Evolutionary conservation across 768 basidiomycete species (phyloP), one percentile per base, ranked within the genome.

Genomic region (Termitomyces sp.): DNA sequence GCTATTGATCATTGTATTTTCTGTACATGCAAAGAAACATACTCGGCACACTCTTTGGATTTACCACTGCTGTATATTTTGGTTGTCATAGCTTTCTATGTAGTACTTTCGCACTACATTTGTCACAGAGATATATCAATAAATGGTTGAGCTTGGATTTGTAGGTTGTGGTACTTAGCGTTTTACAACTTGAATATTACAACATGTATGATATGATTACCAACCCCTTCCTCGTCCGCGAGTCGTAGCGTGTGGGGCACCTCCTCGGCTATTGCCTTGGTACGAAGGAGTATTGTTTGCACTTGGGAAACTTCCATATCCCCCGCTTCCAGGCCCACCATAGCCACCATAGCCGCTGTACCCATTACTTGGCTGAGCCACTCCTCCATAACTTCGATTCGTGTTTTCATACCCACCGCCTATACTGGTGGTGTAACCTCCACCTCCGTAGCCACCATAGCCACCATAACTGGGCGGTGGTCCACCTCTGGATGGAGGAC

Each of bases 161-260:
- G 26, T 51, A 51, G 15, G 26, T 24, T 22, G 22, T 51, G 20
- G 29, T 13, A n/a, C n/a, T n/a, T n/a, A 20, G 29, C 18, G n/a
- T 29, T 55, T 26, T 55, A 54, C 57, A 59, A 29, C 20, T 47
- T 37, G 39, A 51, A 44, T 44, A 55, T 24, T 56, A 52, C n/a
- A 57, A 37, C 26, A 52, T 26, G 33, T 51, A 51, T 47, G 28
- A 24, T 48, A 48, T 50, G 20, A 54, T 52, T 60, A 64, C 56
- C 59, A 58, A 28, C 60, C 56, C 31, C 59, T 56, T 44, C 60
- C 85, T 64, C 84, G 72, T 29, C 81, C 81, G 56, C 82, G 72
- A 34, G 65, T 65, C 4, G 71, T 41, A 51, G 66, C 71, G 50
- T 75, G 58, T 20, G 63, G 54, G n/a, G 64, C 59, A 28, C 64